A percentile compares a stretch with the other conserved stretches of the same genome.
Conservation (phyloP, 371 early-diverging fungal species). For the Syncephalastrum racemosum region DNA sequence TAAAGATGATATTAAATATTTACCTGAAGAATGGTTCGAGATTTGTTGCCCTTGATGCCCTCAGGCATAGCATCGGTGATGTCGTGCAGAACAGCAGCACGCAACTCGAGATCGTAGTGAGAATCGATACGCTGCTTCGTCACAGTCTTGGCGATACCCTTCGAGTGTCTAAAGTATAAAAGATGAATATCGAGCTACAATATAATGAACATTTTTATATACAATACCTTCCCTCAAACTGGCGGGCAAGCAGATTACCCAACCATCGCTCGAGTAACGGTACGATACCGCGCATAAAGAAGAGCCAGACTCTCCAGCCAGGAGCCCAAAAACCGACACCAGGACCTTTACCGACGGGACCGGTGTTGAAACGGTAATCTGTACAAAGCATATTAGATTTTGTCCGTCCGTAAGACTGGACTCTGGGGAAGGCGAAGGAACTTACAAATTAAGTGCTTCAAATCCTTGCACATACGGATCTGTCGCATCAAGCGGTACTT, state of each 20-base stretch:
- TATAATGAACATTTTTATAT: neutral
- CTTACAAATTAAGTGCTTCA: slow-evolving; percentile 88
- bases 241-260: slow-evolving; percentile 96
- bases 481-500: slow-evolving; percentile 99
- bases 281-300: slow-evolving; percentile 98
- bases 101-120: slow-evolving; percentile 96
- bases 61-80: slow-evolving; percentile 98
- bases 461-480: slow-evolving; percentile 95
- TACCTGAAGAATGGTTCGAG: slow-evolving; percentile 80
- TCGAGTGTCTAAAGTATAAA: slow-evolving; percentile 72
- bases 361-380: slow-evolving; percentile 94
- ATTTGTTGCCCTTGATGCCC: slow-evolving; percentile 95
- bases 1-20: neutral
- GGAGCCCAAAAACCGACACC: slow-evolving; percentile 99
- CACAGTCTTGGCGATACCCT: slow-evolving; percentile 97
- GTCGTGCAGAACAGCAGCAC: slow-evolving; percentile 97
- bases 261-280: slow-evolving; percentile 98
- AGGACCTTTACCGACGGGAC: slow-evolving; percentile 97
- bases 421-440: neutral
- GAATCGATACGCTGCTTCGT: slow-evolving; percentile 99
- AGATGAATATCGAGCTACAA: neutral
- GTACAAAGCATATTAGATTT: neutral
- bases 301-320: slow-evolving; percentile 99
- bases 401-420: neutral
- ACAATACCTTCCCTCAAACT: slow-evolving; percentile 84